A percentile compares a stretch with the other conserved stretches of the same genome.
These are phyloP conservation scores for Fusarium odoratissimum DNA, from an alignment of 2,329 filamentous ascomycete species.

Conservation along the genomic window DNA sequence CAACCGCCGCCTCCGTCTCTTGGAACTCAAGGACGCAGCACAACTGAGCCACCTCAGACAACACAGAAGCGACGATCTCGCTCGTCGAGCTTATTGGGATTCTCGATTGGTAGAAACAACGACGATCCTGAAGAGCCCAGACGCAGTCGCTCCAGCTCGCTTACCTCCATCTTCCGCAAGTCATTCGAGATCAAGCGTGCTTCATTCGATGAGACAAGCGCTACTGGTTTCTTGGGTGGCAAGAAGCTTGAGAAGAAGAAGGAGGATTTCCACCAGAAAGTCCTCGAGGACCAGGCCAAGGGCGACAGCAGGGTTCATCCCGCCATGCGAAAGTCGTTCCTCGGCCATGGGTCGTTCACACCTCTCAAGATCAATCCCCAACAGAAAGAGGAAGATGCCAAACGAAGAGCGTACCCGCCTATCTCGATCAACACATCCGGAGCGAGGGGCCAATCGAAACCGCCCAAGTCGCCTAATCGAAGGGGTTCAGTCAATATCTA, in stretches of 20 bases:
- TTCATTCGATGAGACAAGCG: slow-evolving; percentile 48
- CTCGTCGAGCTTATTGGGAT: slow-evolving; percentile 45
- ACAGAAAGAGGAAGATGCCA: slow-evolving; percentile 41
- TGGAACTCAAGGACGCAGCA: slow-evolving; percentile 30
- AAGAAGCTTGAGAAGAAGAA: slow-evolving; percentile 56
- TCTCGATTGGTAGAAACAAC: slow-evolving; percentile 36
- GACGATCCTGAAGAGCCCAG: slow-evolving; percentile 39
- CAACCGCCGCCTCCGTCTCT: slow-evolving; percentile 41
- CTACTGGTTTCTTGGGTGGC: slow-evolving; percentile 55
- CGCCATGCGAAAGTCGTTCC: slow-evolving; percentile 48
- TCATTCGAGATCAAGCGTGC: slow-evolving; percentile 51
- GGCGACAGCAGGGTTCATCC: slow-evolving; percentile 49
- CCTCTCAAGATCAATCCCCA: slow-evolving; percentile 44
- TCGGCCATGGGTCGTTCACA: slow-evolving; percentile 43
- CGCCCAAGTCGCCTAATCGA: slow-evolving; percentile 44
- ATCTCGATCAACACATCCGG: slow-evolving; percentile 50
- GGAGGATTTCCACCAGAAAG: slow-evolving; percentile 48
- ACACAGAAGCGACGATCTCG: slow-evolving; percentile 42
- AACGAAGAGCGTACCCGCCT: slow-evolving; percentile 51
- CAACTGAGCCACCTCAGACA: slow-evolving; percentile 26
- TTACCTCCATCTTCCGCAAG: slow-evolving; percentile 50
- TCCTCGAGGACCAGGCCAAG: slow-evolving; percentile 43
- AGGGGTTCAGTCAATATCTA: slow-evolving; percentile 50
- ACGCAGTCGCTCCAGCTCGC: slow-evolving; percentile 52
- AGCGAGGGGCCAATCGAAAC: slow-evolving; percentile 44